These are phyloP conservation scores for Candida broadrunensis DNA, from an alignment of 805 yeast species.

Conservation along the genomic window DNA sequence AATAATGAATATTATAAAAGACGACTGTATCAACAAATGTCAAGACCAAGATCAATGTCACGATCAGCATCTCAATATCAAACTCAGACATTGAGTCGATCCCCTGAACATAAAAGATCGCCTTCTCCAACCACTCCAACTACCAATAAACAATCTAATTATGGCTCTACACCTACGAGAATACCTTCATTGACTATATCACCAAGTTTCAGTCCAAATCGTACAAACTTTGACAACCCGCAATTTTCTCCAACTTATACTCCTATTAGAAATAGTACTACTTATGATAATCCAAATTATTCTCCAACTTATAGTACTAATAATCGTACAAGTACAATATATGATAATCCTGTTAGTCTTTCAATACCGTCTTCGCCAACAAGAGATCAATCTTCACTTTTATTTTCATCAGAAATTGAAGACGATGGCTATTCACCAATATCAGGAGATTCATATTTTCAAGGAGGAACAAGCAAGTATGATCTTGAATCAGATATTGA, in stretches of 20 bases:
- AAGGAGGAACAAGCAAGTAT: background rate
- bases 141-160: background rate
- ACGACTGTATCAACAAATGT: slow-evolving; percentile 7
- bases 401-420: background rate
- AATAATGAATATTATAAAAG: background rate
- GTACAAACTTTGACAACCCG: background rate
- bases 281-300: too few relatives aligned
- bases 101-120: background rate
- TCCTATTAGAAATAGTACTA: too few relatives aligned
- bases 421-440: background rate
- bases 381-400: background rate
- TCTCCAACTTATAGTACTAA: too few relatives aligned
- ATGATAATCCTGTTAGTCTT: background rate
- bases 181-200: background rate
- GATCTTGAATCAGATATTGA: slow-evolving; percentile 1
- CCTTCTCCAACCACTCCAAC: background rate
- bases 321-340: too few relatives aligned
- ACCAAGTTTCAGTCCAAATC: background rate
- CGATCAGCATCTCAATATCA: background rate
- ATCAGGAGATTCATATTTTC: background rate
- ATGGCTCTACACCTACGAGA: background rate
- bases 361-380: background rate
- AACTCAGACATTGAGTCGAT: background rate
- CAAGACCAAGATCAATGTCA: slow-evolving; percentile 4
- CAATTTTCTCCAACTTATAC: too few relatives aligned